Base-by-base conservation (phyloP, 129 eudicot species). In the Escallonia rubra region DNA sequence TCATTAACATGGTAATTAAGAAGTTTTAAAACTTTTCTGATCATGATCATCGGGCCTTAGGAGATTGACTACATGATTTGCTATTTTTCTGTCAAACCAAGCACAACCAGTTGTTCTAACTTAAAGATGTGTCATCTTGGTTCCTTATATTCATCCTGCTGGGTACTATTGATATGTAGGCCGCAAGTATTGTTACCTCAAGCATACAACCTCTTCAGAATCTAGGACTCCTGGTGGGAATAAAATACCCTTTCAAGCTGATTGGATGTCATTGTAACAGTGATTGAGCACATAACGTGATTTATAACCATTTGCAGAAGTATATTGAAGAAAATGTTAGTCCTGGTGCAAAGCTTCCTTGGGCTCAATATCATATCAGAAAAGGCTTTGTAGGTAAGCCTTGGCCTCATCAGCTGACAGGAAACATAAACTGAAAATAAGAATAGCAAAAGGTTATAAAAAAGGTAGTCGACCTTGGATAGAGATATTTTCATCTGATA, bases 171-270 rank as follows among this genome's bases (percentile, higher is more conserved):
- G 66, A 51, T 74, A 70, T 45, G 41, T 76, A 90, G 97, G 95
- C 79, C 80, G 97, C 95, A 59, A 90, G 81, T 69, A 82, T 90
- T 12, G 95, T 90, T 65, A 66, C 91, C 60, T 87, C 97, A 42
- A 82, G 84, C 75, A 87, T 90, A 72, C 95, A 90, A 68, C 95
- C 97, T 73, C 86, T 87, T 53, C 95, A 84, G 69, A 90, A 84
- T 78, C 4, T 74, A 4, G 41, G 76, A 38, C 46, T 87, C 39
- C 78, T 82, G 87, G 95, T 87, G 57, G 76, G 83, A 63, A 15
- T 50, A 66, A 48, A 66, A 47, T 53, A 39, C 34, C 51, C 56
- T 23, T 12, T 64, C 5, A 51, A 57, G 59, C 16, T 55, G 3
- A 44, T 64, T 47, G 7, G 42, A 55, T 58, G 47, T 2, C 39